A percentile compares a stretch with the other conserved stretches of the same genome.
phyloP scores from a whole-genome alignment of 1,284 basidiomycete species.

The Mycosarcoma mackinlayi region DNA sequence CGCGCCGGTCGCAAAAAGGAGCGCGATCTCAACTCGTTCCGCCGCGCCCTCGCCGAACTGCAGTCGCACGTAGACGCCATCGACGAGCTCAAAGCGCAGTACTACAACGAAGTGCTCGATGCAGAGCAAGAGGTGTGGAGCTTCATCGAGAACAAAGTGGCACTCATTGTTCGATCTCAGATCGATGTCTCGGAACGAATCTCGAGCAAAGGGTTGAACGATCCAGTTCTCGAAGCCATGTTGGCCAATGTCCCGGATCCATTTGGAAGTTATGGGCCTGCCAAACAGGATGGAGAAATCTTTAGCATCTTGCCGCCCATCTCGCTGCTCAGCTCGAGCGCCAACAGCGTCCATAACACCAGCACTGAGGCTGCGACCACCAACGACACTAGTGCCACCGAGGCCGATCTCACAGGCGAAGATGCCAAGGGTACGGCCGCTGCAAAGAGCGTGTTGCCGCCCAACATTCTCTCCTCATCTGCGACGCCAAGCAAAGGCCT shows the following conservation, averaged over 20 bases:
- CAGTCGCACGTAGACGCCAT: constrained; percentile 89
- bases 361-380: constrained; percentile 30
- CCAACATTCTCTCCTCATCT: constrained; percentile 52
- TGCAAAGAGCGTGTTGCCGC: constrained; percentile 19
- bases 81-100: constrained; percentile 80
- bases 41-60: constrained; percentile 72
- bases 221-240: constrained; percentile 90
- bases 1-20: constrained; percentile 77
- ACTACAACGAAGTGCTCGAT: constrained; percentile 86
- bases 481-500: constrained; percentile 52
- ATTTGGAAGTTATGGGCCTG: constrained; percentile 89
- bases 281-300: constrained; percentile 87
- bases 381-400: constrained; percentile 37
- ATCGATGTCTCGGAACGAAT: constrained; percentile 74
- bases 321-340: constrained; percentile 42
- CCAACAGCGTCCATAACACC: constrained; percentile 44
- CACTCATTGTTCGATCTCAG: constrained; percentile 59
- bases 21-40: constrained; percentile 70
- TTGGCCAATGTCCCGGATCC: constrained; percentile 89
- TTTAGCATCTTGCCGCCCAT: constrained; percentile 77
- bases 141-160: constrained; percentile 75
- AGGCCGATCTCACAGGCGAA: constrained; percentile 11
- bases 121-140: constrained; percentile 95
- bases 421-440: constrained; percentile 2
- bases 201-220: constrained; percentile 84